Percentiles rank a stretch among this genome's conserved stretches.
These are phyloP conservation scores for Symbiodinium pilosum DNA, from an alignment of 73 alveolate genomes.

Conservation along the genomic window DNA sequence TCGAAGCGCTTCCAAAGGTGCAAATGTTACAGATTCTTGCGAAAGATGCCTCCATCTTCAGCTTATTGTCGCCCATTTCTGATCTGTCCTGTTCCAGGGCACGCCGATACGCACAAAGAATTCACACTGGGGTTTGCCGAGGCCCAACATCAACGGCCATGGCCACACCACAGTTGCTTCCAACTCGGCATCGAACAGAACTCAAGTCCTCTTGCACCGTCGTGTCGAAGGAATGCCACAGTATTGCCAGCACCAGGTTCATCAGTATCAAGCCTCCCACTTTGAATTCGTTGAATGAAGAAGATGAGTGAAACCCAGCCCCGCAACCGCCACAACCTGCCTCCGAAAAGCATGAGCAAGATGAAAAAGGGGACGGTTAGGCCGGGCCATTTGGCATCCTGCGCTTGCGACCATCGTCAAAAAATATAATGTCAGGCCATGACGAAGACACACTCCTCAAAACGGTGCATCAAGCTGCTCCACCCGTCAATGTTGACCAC, in stretches of 20 bases:
- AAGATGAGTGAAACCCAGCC: background rate
- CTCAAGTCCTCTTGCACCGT: constrained; percentile 77
- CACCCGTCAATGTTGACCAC: constrained; percentile 90
- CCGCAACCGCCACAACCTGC: background rate
- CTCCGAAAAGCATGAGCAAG: constrained; percentile 70
- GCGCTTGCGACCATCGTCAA: too few species aligned
- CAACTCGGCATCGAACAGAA: background rate
- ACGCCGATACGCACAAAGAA: too few species aligned
- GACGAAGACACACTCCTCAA: background rate
- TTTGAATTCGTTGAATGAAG: background rate
- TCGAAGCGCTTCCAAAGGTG: background rate
- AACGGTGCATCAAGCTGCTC: constrained; percentile 75
- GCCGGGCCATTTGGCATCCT: constrained; percentile 91
- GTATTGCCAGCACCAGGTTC: constrained; percentile 84
- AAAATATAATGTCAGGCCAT: too few species aligned
- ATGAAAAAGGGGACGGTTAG: constrained; percentile 50
- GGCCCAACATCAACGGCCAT: too few species aligned
- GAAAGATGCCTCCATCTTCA: constrained; percentile 25
- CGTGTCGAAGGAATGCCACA: constrained; percentile 73
- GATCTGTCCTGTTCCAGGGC: constrained; percentile 32
- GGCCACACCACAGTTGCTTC: background rate
- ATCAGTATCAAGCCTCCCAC: constrained; percentile 46
- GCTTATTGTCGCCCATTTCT: constrained; percentile 45
- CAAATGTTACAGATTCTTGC: background rate
- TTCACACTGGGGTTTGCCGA: too few species aligned